Evolutionary conservation across 495 filamentous ascomycete genomes (phyloP), one percentile per base, ranked within the genome.

Genomic region (Schizothecium vesticola): DNA sequence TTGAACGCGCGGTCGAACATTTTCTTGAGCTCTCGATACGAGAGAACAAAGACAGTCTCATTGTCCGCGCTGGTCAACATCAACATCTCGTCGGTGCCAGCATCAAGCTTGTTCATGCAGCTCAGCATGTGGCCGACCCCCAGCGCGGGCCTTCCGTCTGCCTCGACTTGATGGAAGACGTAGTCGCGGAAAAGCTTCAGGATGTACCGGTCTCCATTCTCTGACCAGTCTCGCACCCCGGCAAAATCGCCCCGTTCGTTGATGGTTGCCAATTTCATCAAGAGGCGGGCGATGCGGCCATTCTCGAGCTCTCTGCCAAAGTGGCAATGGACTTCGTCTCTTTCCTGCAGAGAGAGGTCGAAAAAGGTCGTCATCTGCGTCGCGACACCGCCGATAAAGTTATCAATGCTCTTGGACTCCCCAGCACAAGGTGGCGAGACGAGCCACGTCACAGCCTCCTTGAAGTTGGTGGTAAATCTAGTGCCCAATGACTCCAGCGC

Each of bases 181-280:
- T 96, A 97, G 78, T 99, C 96, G 57, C 95, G 88, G 83, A 98
- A 97, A 33, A 99, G 84, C 79, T 96, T 96, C 64, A 98, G 80
- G 71, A 88, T 89, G 74, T 96, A 96, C n/a, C 93, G 86, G 69
- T 96, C 91, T 2, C 93, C 93, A 23, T 87, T 94, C 77, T 97
- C 93, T 16, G 91, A 90, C 93, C 93, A 98, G 61, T 87, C 85
- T 21, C 81, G 81, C 63, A 91, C 87, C 26, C 87, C 84, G 24
- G 92, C 90, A 65, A 89, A 89, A 73, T 97, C 94, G 2, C 92
- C 92, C 5, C 95, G 89, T 73, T 98, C 95, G 72, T 92, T 92
- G 71, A 99, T 87, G 65, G 90, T 84, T 64, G 89, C 89, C 57
- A 99, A 80, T 77, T 99, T 99, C 65, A 88, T 86, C 78, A 97